These are phyloP conservation scores for Podospora fimiseda DNA, from an alignment of 495 filamentous ascomycete species.

Conservation along the genomic window DNA sequence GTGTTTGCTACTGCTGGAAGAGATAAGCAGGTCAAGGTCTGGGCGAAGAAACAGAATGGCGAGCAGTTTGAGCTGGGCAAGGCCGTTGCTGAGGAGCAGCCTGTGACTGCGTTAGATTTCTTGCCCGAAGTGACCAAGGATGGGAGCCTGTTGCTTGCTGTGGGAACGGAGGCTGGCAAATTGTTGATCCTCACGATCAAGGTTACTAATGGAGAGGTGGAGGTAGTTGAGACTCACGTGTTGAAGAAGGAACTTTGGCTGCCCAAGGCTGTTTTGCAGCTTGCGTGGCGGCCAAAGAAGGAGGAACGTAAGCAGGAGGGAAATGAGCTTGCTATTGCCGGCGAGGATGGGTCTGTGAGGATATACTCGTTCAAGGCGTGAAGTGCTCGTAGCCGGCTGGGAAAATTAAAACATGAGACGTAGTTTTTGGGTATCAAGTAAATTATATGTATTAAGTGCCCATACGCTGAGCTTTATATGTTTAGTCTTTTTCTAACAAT, in stretches of 20 bases:
- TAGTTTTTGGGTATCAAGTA: background rate
- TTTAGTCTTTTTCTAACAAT: background rate
- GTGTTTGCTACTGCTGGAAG: slow-evolving; percentile 82
- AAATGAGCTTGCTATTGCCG: slow-evolving; percentile 66
- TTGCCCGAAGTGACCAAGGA: slow-evolving; percentile 29
- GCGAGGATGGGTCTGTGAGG: slow-evolving; percentile 75
- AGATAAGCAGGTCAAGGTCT: slow-evolving; percentile 80
- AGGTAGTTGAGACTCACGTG: slow-evolving; percentile 37
- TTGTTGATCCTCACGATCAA: slow-evolving; percentile 39
- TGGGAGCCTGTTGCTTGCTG: slow-evolving; percentile 52
- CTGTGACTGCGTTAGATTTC: slow-evolving; percentile 77
- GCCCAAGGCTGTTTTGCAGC: slow-evolving; percentile 64
- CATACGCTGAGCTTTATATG: background rate
- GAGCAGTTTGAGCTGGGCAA: slow-evolving; percentile 25
- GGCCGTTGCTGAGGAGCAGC: slow-evolving; percentile 28
- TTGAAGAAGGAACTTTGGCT: slow-evolving; percentile 46
- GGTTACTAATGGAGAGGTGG: slow-evolving; percentile 35
- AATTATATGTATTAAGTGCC: background rate
- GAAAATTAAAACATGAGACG: background rate
- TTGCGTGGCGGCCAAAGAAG: slow-evolving; percentile 66
- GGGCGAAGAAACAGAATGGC: slow-evolving; percentile 41
- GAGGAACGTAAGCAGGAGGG: slow-evolving; percentile 9
- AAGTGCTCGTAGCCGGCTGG: background rate
- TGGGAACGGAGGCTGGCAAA: slow-evolving; percentile 57
- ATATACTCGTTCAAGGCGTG: slow-evolving; percentile 54